Conservation (phyloP, 2,329 filamentous ascomycete genomes). For the Aspergillus sclerotialis region DNA sequence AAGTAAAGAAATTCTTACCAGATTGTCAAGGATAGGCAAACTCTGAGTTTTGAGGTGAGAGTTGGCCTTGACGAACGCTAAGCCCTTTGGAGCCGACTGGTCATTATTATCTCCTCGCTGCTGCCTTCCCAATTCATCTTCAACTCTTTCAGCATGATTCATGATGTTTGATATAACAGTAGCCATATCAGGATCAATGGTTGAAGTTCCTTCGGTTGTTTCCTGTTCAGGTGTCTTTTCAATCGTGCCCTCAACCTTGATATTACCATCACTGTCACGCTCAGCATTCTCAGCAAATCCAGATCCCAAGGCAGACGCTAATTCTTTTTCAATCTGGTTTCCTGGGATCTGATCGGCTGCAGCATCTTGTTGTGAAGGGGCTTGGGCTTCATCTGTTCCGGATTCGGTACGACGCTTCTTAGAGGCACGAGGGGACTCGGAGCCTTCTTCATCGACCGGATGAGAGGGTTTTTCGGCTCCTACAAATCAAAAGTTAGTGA, state of each 20-base stretch:
- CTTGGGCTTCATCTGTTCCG: constrained; percentile 16
- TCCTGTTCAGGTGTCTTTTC: constrained; percentile 11
- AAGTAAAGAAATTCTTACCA: constrained; percentile 38
- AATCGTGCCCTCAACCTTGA: constrained; percentile 13
- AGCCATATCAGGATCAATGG: constrained; percentile 27
- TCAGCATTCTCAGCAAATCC: constrained; percentile 21
- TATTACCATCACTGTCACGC: constrained; percentile 13
- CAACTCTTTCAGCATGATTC: constrained; percentile 36
- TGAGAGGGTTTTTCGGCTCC: constrained; percentile 25
- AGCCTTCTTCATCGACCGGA: constrained; percentile 24
- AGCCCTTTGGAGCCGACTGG: constrained; percentile 23
- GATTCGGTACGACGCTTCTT: constrained; percentile 36
- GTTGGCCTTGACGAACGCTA: constrained; percentile 36
- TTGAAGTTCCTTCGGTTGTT: constrained; percentile 18
- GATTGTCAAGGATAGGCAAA: constrained; percentile 54
- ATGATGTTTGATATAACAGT: constrained; percentile 38
- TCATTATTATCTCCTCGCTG: constrained; percentile 21
- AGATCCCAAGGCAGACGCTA: constrained; percentile 27
- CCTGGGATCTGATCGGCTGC: constrained; percentile 19
- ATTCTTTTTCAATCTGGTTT: constrained; percentile 29
- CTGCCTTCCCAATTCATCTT: constrained; percentile 33
- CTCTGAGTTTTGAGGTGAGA: constrained; percentile 51
- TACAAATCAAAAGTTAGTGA: constrained; percentile 4
- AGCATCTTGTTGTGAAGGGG: constrained; percentile 11
- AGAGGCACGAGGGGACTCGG: constrained; percentile 25